These are phyloP conservation scores for Pseudogymnoascus sp. DNA, from an alignment of 2,329 filamentous ascomycete genomes.

Conservation along the genomic window DNA sequence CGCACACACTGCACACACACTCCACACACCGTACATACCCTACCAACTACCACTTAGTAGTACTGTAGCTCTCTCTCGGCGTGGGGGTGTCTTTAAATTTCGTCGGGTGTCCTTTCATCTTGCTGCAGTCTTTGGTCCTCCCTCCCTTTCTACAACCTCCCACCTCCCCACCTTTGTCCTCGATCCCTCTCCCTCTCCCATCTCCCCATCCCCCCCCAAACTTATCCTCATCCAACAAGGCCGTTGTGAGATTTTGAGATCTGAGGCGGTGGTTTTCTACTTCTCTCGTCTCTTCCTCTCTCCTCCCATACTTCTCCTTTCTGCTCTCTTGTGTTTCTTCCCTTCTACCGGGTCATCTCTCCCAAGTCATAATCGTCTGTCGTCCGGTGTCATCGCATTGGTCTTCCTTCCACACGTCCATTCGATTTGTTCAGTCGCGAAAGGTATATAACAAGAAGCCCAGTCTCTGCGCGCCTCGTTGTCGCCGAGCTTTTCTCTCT, in stretches of 20 bases:
- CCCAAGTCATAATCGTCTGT: slow-evolving; percentile 1
- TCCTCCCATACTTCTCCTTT: slow-evolving; percentile 6
- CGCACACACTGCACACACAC: not conserved
- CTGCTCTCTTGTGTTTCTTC: slow-evolving; percentile 8
- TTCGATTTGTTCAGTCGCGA: slow-evolving; percentile 9
- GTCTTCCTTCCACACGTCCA: slow-evolving; percentile 5
- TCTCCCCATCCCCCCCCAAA: not conserved
- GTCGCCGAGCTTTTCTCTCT: not conserved
- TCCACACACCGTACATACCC: too few relatives aligned
- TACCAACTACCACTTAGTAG: too few relatives aligned
- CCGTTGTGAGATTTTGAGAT: slow-evolving; percentile 7
- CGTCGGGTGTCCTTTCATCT: not conserved
- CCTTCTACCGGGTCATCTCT: not conserved
- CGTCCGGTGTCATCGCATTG: slow-evolving; percentile 7
- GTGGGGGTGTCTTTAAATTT: not conserved
- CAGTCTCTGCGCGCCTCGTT: slow-evolving; percentile 7
- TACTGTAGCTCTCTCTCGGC: not conserved
- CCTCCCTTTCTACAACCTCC: slow-evolving; percentile 8
- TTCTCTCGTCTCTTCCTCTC: slow-evolving; percentile 7
- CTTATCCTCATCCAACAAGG: not conserved
- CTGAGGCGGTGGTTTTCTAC: slow-evolving; percentile 2
- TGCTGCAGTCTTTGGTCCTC: not conserved
- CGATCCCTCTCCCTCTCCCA: not conserved
- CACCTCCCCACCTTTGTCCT: slow-evolving; percentile 7
- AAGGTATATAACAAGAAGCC: not conserved